Conservation (phyloP, 169 alveolate genomes). For the Babesia divergens region DNA sequence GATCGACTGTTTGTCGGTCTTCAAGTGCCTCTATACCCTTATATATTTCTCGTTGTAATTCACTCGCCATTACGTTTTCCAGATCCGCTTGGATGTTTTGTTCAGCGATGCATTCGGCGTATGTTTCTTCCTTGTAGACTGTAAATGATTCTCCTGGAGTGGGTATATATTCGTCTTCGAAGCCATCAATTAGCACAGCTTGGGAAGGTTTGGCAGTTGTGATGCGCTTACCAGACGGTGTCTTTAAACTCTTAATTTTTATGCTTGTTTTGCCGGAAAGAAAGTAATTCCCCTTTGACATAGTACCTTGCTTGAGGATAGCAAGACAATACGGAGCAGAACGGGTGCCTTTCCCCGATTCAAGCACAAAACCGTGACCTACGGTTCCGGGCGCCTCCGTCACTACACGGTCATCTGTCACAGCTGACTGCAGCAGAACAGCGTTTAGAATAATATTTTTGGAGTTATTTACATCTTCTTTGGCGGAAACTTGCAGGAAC, state of each 20-base stretch:
- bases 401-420: constrained; percentile 9
- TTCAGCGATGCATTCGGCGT: constrained; percentile 30
- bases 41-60: background rate
- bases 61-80: background rate
- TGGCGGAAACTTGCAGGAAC: constrained; percentile 29
- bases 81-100: background rate
- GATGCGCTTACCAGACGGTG: constrained; percentile 24
- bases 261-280: constrained; percentile 6
- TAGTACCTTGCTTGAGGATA: constrained; percentile 42
- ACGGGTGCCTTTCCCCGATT: constrained; percentile 35
- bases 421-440: constrained; percentile 37
- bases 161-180: constrained; percentile 23
- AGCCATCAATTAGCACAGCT: constrained; percentile 33
- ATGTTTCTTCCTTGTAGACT: constrained; percentile 6
- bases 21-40: background rate
- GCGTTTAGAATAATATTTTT: constrained; percentile 32
- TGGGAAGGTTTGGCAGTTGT: constrained; percentile 33
- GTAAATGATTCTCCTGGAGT: constrained; percentile 29
- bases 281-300: constrained; percentile 30
- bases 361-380: constrained; percentile 51
- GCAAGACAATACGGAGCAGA: constrained; percentile 31
- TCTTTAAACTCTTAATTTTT: constrained; percentile 24
- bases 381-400: constrained; percentile 21
- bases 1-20: background rate
- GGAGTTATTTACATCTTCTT: constrained; percentile 14